phyloP scores from a whole-genome alignment of 495 filamentous ascomycete genomes.

The Aspergillus coremiiformis region DNA sequence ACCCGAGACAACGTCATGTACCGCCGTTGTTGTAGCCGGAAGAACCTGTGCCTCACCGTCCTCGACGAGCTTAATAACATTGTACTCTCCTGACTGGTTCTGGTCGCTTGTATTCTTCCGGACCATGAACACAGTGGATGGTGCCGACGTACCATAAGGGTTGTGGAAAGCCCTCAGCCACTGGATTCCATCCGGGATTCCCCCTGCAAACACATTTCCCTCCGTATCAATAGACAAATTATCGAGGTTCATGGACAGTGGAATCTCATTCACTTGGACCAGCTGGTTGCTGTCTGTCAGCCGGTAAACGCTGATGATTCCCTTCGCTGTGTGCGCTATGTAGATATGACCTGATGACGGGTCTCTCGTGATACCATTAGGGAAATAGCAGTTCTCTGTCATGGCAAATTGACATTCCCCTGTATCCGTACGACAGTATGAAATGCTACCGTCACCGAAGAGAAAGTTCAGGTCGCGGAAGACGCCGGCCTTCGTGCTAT shows the following conservation, averaged over 20 bases:
- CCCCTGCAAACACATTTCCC: conserved; percentile 30
- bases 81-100: not conserved
- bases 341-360: conserved; percentile 24
- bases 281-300: conserved; percentile 10
- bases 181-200: conserved; percentile 14
- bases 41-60: not conserved
- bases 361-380: conserved; percentile 29
- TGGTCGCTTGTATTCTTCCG: not conserved
- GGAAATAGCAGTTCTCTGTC: conserved; percentile 11
- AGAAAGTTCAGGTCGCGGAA: conserved; percentile 14
- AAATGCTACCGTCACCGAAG: conserved; percentile 10
- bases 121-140: not conserved
- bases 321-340: conserved; percentile 19
- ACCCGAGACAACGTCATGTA: not conserved
- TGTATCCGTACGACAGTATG: conserved; percentile 14
- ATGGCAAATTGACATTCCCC: conserved; percentile 23
- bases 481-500: conserved; percentile 21
- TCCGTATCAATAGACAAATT: conserved; percentile 33
- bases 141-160: not conserved
- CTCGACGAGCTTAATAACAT: not conserved
- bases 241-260: conserved; percentile 23
- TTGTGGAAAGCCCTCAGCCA: not conserved
- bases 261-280: conserved; percentile 21
- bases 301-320: conserved; percentile 21
- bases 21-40: not conserved